A percentile compares a stretch with the other conserved stretches of the same genome.
Conservation (phyloP, 257 asterid species). For the Solanum medicagineum region DNA sequence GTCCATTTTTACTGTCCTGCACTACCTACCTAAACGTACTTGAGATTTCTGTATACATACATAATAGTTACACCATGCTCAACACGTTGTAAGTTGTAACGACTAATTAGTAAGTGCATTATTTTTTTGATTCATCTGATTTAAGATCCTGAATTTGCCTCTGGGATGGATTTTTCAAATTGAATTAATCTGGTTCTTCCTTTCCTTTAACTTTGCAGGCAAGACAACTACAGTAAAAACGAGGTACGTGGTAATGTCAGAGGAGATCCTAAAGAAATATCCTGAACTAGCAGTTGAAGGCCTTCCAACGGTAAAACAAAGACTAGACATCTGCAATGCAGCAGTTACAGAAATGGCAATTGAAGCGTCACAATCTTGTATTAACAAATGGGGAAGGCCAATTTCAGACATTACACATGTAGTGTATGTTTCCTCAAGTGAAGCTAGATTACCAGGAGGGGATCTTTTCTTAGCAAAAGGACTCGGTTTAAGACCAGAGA, state of each 20-base stretch:
- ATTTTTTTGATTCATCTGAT: neutral
- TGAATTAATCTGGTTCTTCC: neutral
- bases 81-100: neutral
- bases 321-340: slow-evolving; percentile 73
- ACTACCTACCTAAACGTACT: neutral
- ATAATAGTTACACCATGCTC: neutral
- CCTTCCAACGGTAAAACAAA: slow-evolving; percentile 63
- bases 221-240: slow-evolving; percentile 91
- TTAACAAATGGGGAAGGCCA: slow-evolving; percentile 69
- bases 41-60: neutral
- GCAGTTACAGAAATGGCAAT: slow-evolving; percentile 93
- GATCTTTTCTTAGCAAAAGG: slow-evolving; percentile 87
- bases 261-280: slow-evolving; percentile 68
- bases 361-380: slow-evolving; percentile 72
- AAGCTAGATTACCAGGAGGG: slow-evolving; percentile 90
- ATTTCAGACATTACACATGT: slow-evolving; percentile 69
- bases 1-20: neutral
- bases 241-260: slow-evolving; percentile 92
- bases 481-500: slow-evolving; percentile 56
- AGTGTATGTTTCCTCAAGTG: slow-evolving; percentile 93
- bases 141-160: neutral
- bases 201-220: slow-evolving; percentile 31
- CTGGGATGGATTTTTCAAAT: neutral
- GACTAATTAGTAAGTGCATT: neutral
- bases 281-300: slow-evolving; percentile 90